These are phyloP conservation scores for Sergeia podlipaevii DNA, from an alignment of 208 protist genomes.

Conservation along the genomic window DNA sequence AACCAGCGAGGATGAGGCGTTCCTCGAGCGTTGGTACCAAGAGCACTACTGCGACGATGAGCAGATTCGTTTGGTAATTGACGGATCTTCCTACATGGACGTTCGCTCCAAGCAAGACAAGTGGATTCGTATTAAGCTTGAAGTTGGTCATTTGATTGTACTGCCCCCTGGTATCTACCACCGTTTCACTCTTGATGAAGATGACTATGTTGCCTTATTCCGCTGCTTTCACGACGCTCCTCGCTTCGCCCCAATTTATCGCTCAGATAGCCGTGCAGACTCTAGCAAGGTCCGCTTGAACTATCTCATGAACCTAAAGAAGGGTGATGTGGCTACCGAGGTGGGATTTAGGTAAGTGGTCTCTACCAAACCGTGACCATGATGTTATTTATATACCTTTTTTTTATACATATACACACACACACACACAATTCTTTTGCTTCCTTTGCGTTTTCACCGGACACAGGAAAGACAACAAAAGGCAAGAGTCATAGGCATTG, in stretches of 20 bases:
- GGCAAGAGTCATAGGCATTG: too few relatives aligned
- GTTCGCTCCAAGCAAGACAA: slow-evolving; percentile 88
- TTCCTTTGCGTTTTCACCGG: too few relatives aligned
- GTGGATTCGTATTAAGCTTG: slow-evolving; percentile 89
- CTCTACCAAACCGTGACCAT: too few relatives aligned
- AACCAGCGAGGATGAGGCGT: slow-evolving; percentile 84
- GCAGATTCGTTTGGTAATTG: slow-evolving; percentile 85
- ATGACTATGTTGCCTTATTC: slow-evolving; percentile 85
- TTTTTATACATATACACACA: too few relatives aligned
- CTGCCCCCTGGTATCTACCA: slow-evolving; percentile 86
- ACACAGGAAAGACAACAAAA: too few relatives aligned
- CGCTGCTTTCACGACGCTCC: slow-evolving; percentile 80
- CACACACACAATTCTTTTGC: too few relatives aligned
- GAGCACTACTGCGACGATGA: slow-evolving; percentile 95
- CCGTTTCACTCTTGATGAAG: slow-evolving; percentile 79
- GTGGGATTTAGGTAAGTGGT: slow-evolving; percentile 52
- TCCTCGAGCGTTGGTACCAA: slow-evolving; percentile 88
- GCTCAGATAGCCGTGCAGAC: slow-evolving; percentile 61
- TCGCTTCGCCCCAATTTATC: slow-evolving; percentile 78
- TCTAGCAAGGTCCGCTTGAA: slow-evolving; percentile 67
- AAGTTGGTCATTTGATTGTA: slow-evolving; percentile 80
- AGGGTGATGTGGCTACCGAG: slow-evolving; percentile 81
- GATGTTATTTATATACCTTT: too few relatives aligned
- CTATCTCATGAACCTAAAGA: slow-evolving; percentile 87
- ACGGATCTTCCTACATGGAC: slow-evolving; percentile 92